A percentile compares a stretch with the other conserved stretches of the same genome.
These are phyloP conservation scores for Fusarium brachygibbosum DNA, from an alignment of 2,329 filamentous ascomycete species.

Conservation along the genomic window DNA sequence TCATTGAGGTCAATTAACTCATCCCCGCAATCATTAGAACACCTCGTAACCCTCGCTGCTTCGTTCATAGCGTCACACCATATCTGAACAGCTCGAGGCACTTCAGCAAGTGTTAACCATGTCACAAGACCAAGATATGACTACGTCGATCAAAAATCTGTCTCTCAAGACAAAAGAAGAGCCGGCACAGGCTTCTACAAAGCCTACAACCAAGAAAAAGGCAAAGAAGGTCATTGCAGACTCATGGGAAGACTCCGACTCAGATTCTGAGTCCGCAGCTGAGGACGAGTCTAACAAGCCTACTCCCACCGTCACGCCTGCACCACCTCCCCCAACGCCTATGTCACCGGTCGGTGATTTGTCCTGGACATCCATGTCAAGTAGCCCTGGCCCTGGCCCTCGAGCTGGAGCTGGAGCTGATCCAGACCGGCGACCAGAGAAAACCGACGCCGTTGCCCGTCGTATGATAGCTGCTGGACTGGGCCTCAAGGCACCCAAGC, in stretches of 20 bases:
- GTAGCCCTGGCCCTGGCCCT: constrained; percentile 27
- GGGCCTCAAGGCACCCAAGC: constrained; percentile 82
- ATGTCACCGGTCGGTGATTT: constrained; percentile 62
- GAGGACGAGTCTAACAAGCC: constrained; percentile 49
- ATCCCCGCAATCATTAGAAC: not conserved
- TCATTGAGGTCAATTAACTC: not conserved
- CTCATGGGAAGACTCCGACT: constrained; percentile 71
- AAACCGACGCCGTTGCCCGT: constrained; percentile 91
- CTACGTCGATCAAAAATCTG: constrained; percentile 52
- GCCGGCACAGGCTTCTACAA: constrained; percentile 34
- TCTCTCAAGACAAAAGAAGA: constrained; percentile 47
- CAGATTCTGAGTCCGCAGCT: constrained; percentile 56
- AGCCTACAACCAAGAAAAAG: constrained; percentile 49
- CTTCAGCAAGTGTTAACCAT: constrained; percentile 26
- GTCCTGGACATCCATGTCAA: constrained; percentile 39
- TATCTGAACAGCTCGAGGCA: not conserved
- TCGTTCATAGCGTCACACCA: too few relatives aligned
- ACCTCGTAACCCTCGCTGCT: not conserved
- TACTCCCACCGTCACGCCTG: constrained; percentile 56
- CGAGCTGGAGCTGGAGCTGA: constrained; percentile 19
- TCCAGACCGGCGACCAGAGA: constrained; percentile 75
- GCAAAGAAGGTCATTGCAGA: constrained; percentile 54
- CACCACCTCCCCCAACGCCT: constrained; percentile 76
- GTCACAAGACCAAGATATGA: constrained; percentile 47
- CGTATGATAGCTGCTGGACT: constrained; percentile 91